Percentiles rank a stretch among this genome's conserved stretches.
Evolutionary conservation across 2,329 filamentous ascomycete genomes (phyloP).

Genomic region (Trichoderma simmonsii): DNA sequence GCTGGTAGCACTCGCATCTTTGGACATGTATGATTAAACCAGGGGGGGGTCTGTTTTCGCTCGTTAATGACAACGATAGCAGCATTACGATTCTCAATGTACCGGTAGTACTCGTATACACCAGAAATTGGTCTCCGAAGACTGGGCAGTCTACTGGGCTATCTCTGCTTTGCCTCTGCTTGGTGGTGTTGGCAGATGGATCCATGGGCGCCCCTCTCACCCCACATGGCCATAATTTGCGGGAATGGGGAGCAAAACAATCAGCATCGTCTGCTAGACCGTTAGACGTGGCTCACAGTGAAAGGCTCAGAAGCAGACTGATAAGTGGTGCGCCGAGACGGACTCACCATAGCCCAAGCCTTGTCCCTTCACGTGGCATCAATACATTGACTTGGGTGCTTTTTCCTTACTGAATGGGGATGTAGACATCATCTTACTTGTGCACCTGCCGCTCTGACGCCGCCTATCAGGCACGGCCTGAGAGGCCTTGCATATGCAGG

Average conservation of each 20-base stretch:
- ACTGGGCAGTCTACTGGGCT: background rate
- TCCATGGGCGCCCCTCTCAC: background rate
- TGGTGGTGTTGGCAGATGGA: background rate
- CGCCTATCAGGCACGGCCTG: background rate
- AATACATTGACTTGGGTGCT: background rate
- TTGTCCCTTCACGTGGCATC: slow-evolving; percentile 2
- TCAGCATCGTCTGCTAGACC: background rate
- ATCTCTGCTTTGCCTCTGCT: background rate
- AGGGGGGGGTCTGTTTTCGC: background rate
- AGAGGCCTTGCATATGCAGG: slow-evolving; percentile 8
- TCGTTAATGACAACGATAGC: background rate
- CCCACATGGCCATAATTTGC: background rate
- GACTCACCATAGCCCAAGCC: background rate
- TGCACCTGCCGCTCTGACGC: background rate
- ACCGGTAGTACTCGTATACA: background rate
- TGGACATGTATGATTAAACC: background rate
- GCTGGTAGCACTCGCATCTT: background rate
- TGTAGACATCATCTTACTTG: background rate
- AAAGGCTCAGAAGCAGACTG: background rate
- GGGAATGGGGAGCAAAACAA: background rate
- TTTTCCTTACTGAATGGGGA: background rate
- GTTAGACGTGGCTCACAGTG: slow-evolving; percentile 5
- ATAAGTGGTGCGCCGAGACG: background rate
- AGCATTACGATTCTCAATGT: background rate
- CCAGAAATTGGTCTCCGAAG: background rate